phyloP scores from a whole-genome alignment of 78 protist genomes.

The Ministeria vibrans region DNA sequence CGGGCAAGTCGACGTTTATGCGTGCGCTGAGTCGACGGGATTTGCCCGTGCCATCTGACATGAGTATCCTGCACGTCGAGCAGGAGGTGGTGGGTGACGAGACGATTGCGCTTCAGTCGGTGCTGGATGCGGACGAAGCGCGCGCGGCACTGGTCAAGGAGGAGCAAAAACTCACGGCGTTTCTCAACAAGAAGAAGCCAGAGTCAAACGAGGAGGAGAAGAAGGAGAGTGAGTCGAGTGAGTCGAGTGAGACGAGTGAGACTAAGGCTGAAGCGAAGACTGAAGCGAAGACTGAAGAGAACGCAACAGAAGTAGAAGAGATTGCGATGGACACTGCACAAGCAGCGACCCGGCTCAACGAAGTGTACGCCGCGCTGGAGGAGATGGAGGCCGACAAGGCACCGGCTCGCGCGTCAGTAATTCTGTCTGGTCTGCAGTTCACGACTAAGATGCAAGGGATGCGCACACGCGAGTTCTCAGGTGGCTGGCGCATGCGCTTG shows the following conservation, averaged over 20 bases:
- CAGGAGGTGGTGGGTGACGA: constrained; percentile 54
- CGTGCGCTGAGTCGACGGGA: constrained; percentile 46
- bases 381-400: constrained; percentile 5
- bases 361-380: not conserved
- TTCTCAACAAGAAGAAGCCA: not conserved
- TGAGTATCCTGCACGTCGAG: constrained; percentile 53
- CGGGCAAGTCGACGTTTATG: constrained; percentile 87
- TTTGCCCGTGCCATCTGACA: constrained; percentile 12
- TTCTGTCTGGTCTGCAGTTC: constrained; percentile 76
- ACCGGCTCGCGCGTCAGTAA: constrained; percentile 48
- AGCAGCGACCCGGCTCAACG: not conserved
- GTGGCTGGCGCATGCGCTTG: constrained; percentile 91
- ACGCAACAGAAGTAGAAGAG: not conserved
- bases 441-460: constrained; percentile 47
- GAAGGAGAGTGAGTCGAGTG: not conserved
- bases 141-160: not conserved
- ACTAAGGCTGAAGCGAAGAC: not conserved
- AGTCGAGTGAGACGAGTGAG: not conserved
- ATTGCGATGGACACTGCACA: not conserved
- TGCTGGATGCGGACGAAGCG: constrained; percentile 12
- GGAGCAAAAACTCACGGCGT: not conserved
- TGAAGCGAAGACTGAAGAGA: not conserved
- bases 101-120: constrained; percentile 16
- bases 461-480: constrained; percentile 65
- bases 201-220: not conserved